A percentile compares a stretch with the other conserved stretches of the same genome.
Evolutionary conservation across 1,284 basidiomycete genomes (phyloP).

Genomic region (Marasmius oreades): DNA sequence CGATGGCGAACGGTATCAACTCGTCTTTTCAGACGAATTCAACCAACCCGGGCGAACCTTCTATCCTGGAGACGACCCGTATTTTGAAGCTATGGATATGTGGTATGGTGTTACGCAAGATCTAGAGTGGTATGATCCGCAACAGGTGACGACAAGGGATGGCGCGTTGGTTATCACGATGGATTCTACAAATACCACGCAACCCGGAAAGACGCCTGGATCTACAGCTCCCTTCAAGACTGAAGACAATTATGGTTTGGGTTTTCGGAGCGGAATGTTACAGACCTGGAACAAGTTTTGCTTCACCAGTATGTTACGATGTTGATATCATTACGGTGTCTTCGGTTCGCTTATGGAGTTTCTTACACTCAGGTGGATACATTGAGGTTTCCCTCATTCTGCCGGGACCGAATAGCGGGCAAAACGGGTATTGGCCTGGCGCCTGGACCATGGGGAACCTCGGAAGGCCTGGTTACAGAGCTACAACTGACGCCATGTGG

Average conservation of each 20-base stretch:
- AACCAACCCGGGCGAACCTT: slow-evolving; percentile 68
- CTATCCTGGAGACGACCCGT: slow-evolving; percentile 66
- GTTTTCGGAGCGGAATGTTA: slow-evolving; percentile 67
- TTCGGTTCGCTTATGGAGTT: slow-evolving; percentile 20
- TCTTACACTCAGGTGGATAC: neutral
- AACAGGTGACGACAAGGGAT: slow-evolving; percentile 65
- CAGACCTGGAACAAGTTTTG: slow-evolving; percentile 87
- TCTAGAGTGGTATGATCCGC: slow-evolving; percentile 76
- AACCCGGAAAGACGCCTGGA: slow-evolving; percentile 16
- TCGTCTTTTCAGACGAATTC: slow-evolving; percentile 87
- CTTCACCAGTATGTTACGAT: slow-evolving; percentile 54
- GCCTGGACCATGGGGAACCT: slow-evolving; percentile 94
- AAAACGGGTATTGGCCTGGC: slow-evolving; percentile 50
- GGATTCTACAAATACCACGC: slow-evolving; percentile 14
- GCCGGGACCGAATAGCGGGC: slow-evolving; percentile 38
- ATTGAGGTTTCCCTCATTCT: neutral
- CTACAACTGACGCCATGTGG: slow-evolving; percentile 80
- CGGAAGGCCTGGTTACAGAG: slow-evolving; percentile 77
- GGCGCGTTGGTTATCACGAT: slow-evolving; percentile 76
- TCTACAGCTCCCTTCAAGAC: slow-evolving; percentile 41
- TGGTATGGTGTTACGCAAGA: slow-evolving; percentile 69
- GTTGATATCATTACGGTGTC: too few species aligned
- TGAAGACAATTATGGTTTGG: slow-evolving; percentile 54
- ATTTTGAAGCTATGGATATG: slow-evolving; percentile 65
- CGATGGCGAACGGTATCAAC: slow-evolving; percentile 59